Evolutionary conservation across 176 grass and related monocot genomes (phyloP).

Genomic region (Oryza officinalis): DNA sequence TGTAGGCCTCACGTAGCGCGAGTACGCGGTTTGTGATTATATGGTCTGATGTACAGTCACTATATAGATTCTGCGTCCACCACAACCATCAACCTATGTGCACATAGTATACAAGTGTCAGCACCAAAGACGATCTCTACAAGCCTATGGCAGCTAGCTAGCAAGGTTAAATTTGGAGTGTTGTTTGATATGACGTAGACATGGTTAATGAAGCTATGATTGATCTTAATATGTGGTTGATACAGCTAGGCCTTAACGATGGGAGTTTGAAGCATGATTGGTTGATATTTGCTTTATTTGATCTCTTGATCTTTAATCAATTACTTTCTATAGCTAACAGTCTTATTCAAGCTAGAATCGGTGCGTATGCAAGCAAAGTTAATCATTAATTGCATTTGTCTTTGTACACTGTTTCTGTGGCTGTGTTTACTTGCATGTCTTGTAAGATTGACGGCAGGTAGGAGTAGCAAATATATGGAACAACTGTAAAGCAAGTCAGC

Average conservation of each 20-base stretch:
- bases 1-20: too few species aligned
- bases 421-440: constrained; percentile 27
- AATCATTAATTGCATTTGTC: not conserved
- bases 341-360: constrained; percentile 30
- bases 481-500: not conserved
- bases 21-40: too few species aligned
- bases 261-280: constrained; percentile 19
- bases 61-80: not conserved
- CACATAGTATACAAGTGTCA: not conserved
- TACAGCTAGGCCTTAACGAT: not conserved
- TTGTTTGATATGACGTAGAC: not conserved
- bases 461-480: not conserved
- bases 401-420: not conserved
- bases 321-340: not conserved
- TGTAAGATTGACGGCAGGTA: constrained; percentile 11
- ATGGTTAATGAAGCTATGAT: not conserved
- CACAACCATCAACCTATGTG: not conserved
- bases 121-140: not conserved
- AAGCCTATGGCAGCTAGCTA: not conserved
- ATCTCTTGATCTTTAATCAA: constrained; percentile 20
- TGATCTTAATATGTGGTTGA: not conserved
- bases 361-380: constrained; percentile 28
- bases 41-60: not conserved
- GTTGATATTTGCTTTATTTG: not conserved
- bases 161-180: not conserved